Base-by-base conservation (phyloP, 1,139 yeast genomes). In the Suhomyces guaymorum region DNA sequence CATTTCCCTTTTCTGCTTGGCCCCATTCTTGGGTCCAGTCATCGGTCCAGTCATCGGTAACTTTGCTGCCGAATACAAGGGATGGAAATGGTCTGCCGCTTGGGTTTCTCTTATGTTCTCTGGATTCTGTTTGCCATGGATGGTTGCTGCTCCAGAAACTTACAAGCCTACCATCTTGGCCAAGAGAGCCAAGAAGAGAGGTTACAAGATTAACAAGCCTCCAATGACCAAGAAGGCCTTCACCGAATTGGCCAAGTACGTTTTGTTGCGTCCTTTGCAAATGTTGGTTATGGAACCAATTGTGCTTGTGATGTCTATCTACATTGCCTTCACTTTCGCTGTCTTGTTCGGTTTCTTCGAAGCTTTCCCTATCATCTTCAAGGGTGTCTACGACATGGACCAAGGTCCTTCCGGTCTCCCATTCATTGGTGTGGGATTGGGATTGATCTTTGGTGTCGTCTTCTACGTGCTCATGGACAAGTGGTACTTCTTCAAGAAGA, bases 21-120 rank as follows among this genome's bases (percentile, higher is more conserved):
- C 81, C 25, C 88, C 87, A 26, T 81, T 80, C 51, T 72, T 82
- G 57, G 95, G 95, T 42, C 95, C 96, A 2, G 84, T 83, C 26
- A 59, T 85, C 33, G 94, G 95, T 30, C 95, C 95, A 14, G 70
- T 86, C 34, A 75, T 86, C 53, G 95, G 95, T 37, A 88, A 89
- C 0, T 85, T 80, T 54, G 85, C 85, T 14, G 82, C 80, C 14
- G 79, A 80, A 51, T 55, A 70, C 35, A 75, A 81, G 52, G 78
- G 79, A 40, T 83, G 94, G 88, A 69, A 78, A 55, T 86, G 95
- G 94, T 62, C 81, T 13, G 57, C 73, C 10, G 68, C 80, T 67
- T 85, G 92, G 90, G 80, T 84, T 25, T 77, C 79, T 46, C 61
- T 85, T 43, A 80, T 84, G 74, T 77, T 82, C 47, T 80, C 82